Evolutionary conservation across 768 basidiomycete genomes (phyloP).

Genomic region (Leccinum imitatum): DNA sequence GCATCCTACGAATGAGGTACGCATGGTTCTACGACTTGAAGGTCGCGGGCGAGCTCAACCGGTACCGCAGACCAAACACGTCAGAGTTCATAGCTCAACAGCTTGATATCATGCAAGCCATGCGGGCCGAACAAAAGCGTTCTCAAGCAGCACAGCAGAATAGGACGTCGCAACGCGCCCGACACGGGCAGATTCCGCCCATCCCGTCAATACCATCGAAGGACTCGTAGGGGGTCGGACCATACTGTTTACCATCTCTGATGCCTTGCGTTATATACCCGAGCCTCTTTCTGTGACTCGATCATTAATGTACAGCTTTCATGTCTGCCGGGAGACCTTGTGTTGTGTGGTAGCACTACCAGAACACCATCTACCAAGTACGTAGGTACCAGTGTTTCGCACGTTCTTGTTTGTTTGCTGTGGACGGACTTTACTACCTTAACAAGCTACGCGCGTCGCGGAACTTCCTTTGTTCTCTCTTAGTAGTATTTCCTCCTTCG

Average conservation of each 20-base stretch:
- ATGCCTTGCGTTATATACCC: conserved; percentile 32
- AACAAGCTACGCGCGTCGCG: conserved; percentile 5
- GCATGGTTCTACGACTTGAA: conserved; percentile 13
- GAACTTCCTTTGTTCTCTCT: conserved; percentile 22
- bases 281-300: conserved; percentile 1
- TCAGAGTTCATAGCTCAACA: conserved; percentile 89
- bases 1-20: conserved; percentile 94
- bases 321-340: conserved; percentile 10
- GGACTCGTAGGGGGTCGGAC: conserved; percentile 10
- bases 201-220: conserved; percentile 32
- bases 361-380: no score
- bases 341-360: neutral
- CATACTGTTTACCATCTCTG: conserved; percentile 7
- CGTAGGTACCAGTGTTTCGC: neutral
- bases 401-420: conserved; percentile 12
- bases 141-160: conserved; percentile 60
- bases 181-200: conserved; percentile 29
- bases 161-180: conserved; percentile 57
- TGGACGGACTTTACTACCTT: conserved; percentile 15
- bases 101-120: conserved; percentile 73
- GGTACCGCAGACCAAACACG: conserved; percentile 59
- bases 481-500: conserved; percentile 5
- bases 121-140: conserved; percentile 80
- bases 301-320: conserved; percentile 2
- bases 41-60: conserved; percentile 5